A percentile compares a stretch with the other conserved stretches of the same genome.
phyloP scores from a whole-genome alignment of 352 stramenopile species.

The Globisporangium solare region DNA sequence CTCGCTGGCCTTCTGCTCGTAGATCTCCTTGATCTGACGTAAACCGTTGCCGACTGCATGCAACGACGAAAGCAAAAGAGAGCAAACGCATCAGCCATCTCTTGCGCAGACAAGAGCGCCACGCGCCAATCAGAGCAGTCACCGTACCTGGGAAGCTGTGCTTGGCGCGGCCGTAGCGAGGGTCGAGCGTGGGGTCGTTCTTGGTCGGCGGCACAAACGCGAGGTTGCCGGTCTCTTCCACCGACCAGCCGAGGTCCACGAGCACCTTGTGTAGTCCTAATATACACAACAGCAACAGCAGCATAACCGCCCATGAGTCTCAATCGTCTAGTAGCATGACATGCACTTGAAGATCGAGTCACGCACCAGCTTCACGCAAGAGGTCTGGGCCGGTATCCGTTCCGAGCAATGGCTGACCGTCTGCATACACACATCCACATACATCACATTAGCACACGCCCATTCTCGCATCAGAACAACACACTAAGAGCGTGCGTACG shows the following conservation, averaged over 20 bases:
- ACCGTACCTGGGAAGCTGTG: conserved; percentile 60
- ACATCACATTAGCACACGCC: conserved; percentile 1
- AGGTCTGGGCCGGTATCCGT: conserved; percentile 75
- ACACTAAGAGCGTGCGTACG: conserved; percentile 29
- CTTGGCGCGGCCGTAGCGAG: conserved; percentile 65
- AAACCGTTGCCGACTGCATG: conserved; percentile 84
- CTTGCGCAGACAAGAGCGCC: no score
- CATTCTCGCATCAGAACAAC: neutral
- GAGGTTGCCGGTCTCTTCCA: conserved; percentile 84
- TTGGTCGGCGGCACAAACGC: conserved; percentile 43
- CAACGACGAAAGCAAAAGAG: neutral
- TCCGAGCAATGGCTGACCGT: conserved; percentile 75
- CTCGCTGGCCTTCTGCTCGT: conserved; percentile 83
- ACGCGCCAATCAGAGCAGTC: neutral
- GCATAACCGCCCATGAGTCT: neutral
- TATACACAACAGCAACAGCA: conserved; percentile 1
- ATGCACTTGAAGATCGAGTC: neutral
- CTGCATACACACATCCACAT: conserved; percentile 20
- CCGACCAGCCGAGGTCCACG: conserved; percentile 77
- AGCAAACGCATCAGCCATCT: no score
- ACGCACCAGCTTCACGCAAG: conserved; percentile 54
- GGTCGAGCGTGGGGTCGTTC: conserved; percentile 64
- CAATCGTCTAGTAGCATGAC: neutral
- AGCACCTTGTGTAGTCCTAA: conserved; percentile 70
- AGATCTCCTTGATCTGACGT: conserved; percentile 72